A percentile compares a stretch with the other conserved stretches of the same genome.
Evolutionary conservation across 2,329 filamentous ascomycete species (phyloP).

Genomic region (Nothophaeocryptopus gaeumannii): DNA sequence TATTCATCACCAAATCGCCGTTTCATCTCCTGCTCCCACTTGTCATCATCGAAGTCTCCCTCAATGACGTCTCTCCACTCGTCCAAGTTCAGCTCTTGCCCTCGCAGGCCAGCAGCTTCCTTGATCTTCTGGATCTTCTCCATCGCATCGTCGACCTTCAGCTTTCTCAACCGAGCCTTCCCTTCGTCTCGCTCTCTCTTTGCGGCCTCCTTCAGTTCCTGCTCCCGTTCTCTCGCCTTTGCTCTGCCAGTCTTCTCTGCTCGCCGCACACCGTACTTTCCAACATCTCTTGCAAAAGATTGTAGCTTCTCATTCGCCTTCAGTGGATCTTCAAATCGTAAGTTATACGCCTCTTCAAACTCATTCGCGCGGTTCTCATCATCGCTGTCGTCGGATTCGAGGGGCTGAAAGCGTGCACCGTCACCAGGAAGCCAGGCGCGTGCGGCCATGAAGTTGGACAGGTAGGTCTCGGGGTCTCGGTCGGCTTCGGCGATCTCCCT

Average conservation of each 20-base stretch:
- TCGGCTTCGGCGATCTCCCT: slow-evolving; percentile 72
- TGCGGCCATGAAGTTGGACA: slow-evolving; percentile 94
- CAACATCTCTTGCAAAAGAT: slow-evolving; percentile 84
- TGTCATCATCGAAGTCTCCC: slow-evolving; percentile 80
- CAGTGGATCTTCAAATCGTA: slow-evolving; percentile 89
- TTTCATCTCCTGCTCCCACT: slow-evolving; percentile 89
- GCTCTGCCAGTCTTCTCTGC: slow-evolving; percentile 81
- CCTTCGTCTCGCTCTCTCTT: slow-evolving; percentile 75
- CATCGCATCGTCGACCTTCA: slow-evolving; percentile 89
- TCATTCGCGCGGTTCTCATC: slow-evolving; percentile 73
- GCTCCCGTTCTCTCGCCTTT: slow-evolving; percentile 74
- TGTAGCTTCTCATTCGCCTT: slow-evolving; percentile 84
- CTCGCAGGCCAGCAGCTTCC: slow-evolving; percentile 76
- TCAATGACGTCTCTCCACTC: slow-evolving; percentile 85
- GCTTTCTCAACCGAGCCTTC: slow-evolving; percentile 75
- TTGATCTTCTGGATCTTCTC: slow-evolving; percentile 84
- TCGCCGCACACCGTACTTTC: slow-evolving; percentile 78
- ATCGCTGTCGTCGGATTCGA: slow-evolving; percentile 88
- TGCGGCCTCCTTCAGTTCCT: slow-evolving; percentile 72
- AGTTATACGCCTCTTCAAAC: slow-evolving; percentile 90
- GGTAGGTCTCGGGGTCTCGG: slow-evolving; percentile 82
- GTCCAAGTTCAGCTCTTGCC: slow-evolving; percentile 64
- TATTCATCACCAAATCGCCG: slow-evolving; percentile 87
- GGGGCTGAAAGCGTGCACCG: slow-evolving; percentile 67
- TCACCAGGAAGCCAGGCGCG: slow-evolving; percentile 80